phyloP scores from a whole-genome alignment of 2,329 filamentous ascomycete genomes.

The Chaetomium globosum region DNA sequence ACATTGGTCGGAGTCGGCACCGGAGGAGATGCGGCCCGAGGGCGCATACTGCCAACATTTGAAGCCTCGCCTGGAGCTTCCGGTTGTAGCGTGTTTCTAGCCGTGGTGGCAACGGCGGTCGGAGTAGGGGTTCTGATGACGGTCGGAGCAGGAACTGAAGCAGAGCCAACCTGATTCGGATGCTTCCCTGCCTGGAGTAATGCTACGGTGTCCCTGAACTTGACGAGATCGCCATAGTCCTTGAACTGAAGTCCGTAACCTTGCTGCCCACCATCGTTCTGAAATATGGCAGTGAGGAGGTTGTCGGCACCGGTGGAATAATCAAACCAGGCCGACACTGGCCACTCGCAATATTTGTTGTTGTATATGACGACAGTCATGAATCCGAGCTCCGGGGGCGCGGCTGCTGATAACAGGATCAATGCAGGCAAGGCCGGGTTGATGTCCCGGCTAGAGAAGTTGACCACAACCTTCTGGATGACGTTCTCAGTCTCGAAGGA shows the following conservation, averaged over 20 bases:
- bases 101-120: too few relatives aligned
- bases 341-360: constrained; percentile 21
- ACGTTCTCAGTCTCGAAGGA: constrained; percentile 11
- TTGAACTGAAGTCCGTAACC: constrained; percentile 21
- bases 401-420: constrained; percentile 19
- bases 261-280: background rate
- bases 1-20: background rate
- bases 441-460: constrained; percentile 13
- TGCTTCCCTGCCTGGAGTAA: background rate
- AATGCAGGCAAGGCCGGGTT: constrained; percentile 7
- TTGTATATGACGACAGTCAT: constrained; percentile 17
- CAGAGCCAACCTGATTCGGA: background rate
- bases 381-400: constrained; percentile 14
- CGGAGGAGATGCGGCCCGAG: background rate
- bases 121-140: background rate
- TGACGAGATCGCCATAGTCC: background rate
- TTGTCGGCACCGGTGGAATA: constrained; percentile 14
- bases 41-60: too few relatives aligned
- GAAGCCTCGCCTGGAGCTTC: background rate
- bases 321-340: constrained; percentile 25
- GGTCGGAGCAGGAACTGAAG: background rate
- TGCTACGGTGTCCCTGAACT: constrained; percentile 10
- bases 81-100: background rate
- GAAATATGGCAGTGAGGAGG: constrained; percentile 5
- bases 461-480: constrained; percentile 6